These are phyloP conservation scores for Multifurca ochricompacta DNA, from an alignment of 768 basidiomycete genomes.

Conservation along the genomic window DNA sequence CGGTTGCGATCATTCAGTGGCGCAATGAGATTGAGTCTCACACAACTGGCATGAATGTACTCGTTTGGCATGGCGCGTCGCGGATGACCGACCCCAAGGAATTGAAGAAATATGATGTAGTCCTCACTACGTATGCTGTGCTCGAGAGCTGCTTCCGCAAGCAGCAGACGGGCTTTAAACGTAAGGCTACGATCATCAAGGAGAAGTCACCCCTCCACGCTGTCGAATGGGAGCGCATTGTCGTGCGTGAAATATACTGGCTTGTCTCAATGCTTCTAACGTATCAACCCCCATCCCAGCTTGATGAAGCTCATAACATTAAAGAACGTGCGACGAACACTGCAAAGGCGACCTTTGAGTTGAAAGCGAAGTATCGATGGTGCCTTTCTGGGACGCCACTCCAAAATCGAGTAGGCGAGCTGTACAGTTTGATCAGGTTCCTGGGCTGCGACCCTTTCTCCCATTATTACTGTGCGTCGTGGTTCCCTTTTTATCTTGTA, in stretches of 20 bases:
- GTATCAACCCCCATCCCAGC: conserved; percentile 32
- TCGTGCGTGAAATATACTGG: conserved; percentile 58
- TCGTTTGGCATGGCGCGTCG: conserved; percentile 86
- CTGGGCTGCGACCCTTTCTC: conserved; percentile 90
- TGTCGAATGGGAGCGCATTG: conserved; percentile 76
- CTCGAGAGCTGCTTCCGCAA: conserved; percentile 90
- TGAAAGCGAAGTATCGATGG: conserved; percentile 78
- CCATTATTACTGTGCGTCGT: conserved; percentile 74
- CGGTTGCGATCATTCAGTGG: conserved; percentile 72
- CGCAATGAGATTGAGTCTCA: conserved; percentile 86
- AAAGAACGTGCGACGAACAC: conserved; percentile 94
- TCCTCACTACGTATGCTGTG: conserved; percentile 82
- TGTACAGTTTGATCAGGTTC: conserved; percentile 92
- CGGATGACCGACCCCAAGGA: conserved; percentile 59
- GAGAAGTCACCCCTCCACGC: conserved; percentile 82
- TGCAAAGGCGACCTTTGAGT: conserved; percentile 92
- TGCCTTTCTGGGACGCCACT: conserved; percentile 95
- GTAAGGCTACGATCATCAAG: conserved; percentile 74
- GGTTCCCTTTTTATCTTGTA: not conserved
- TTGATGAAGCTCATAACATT: conserved; percentile 97
- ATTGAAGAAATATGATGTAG: conserved; percentile 81
- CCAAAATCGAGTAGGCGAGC: conserved; percentile 97
- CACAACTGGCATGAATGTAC: conserved; percentile 74
- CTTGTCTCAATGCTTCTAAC: conserved; percentile 2
- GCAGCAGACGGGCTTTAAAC: conserved; percentile 87